phyloP scores from a whole-genome alignment of 345 rosid species.

The Raphanus sativus region DNA sequence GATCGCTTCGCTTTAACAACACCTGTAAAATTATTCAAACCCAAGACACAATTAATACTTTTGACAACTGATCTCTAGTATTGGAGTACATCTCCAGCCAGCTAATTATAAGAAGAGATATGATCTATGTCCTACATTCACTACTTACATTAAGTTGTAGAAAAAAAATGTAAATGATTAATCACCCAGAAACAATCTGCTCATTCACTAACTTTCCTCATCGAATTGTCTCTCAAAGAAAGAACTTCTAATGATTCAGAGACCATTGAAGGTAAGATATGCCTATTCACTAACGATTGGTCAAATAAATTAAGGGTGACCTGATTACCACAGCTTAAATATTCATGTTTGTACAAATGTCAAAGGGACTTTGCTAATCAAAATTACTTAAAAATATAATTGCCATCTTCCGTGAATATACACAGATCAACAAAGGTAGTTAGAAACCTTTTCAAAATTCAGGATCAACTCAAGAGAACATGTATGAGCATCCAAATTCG shows the following conservation, averaged over 20 bases:
- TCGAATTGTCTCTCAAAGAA: no score
- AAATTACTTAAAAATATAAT: neutral
- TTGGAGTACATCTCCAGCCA: neutral
- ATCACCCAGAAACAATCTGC: no score
- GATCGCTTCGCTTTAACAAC: constrained; percentile 36
- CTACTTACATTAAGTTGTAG: no score
- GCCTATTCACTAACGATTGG: no score
- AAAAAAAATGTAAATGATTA: no score
- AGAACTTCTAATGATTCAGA: no score
- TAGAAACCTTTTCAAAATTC: neutral
- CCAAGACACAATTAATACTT: neutral
- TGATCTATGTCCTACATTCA: no score
- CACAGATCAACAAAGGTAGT: neutral
- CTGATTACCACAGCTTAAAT: no score
- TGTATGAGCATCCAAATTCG: neutral
- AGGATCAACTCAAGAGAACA: neutral
- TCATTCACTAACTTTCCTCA: no score
- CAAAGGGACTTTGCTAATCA: neutral
- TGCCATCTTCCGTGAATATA: neutral
- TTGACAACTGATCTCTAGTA: neutral
- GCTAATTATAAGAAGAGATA: no score
- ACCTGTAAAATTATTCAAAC: constrained; percentile 21
- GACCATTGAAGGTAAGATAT: no score
- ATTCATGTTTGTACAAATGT: neutral
- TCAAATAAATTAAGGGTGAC: no score